Conservation (phyloP, 305 asterid genomes). For the Solanum hybrid region DNA sequence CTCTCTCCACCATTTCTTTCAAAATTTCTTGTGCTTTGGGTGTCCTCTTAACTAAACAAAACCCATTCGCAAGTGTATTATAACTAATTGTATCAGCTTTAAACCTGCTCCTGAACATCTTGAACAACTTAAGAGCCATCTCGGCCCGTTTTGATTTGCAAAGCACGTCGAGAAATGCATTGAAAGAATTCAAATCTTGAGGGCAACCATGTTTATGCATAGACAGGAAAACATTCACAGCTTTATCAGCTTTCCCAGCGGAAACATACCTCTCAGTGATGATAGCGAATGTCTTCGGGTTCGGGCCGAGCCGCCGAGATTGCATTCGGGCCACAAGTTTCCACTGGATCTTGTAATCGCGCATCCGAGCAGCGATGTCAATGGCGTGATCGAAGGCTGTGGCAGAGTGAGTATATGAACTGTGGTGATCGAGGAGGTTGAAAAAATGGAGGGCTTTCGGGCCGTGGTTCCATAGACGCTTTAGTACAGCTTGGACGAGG, state of each 20-base stretch:
- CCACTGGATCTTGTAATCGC: slow-evolving; percentile 66
- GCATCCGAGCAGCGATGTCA: slow-evolving; percentile 68
- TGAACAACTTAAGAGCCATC: slow-evolving; percentile 56
- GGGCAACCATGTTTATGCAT: slow-evolving; percentile 86
- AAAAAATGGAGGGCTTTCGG: slow-evolving; percentile 90
- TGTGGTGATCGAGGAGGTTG: slow-evolving; percentile 53
- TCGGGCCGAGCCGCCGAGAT: slow-evolving; percentile 55
- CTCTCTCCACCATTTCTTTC: slow-evolving; percentile 82
- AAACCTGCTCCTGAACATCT: slow-evolving; percentile 54
- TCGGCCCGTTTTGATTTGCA: slow-evolving; percentile 74
- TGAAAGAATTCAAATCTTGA: slow-evolving; percentile 70
- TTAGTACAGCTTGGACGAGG: slow-evolving; percentile 55
- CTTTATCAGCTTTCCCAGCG: slow-evolving; percentile 83
- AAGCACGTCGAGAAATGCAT: slow-evolving; percentile 62
- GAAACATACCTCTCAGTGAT: slow-evolving; percentile 69
- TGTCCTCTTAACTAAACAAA: slow-evolving; percentile 62
- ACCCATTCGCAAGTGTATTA: slow-evolving; percentile 70
- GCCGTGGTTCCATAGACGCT: slow-evolving; percentile 90
- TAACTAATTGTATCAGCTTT: slow-evolving; percentile 58
- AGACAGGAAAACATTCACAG: slow-evolving; percentile 61
- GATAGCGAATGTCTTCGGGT: slow-evolving; percentile 68
- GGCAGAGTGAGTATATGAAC: slow-evolving; percentile 54
- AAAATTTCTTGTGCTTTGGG: slow-evolving; percentile 62
- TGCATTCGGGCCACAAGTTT: slow-evolving; percentile 53
- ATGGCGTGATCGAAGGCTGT: slow-evolving; percentile 61